Conservation (phyloP, 345 rosid species). For the Abelmoschus esculentus region DNA sequence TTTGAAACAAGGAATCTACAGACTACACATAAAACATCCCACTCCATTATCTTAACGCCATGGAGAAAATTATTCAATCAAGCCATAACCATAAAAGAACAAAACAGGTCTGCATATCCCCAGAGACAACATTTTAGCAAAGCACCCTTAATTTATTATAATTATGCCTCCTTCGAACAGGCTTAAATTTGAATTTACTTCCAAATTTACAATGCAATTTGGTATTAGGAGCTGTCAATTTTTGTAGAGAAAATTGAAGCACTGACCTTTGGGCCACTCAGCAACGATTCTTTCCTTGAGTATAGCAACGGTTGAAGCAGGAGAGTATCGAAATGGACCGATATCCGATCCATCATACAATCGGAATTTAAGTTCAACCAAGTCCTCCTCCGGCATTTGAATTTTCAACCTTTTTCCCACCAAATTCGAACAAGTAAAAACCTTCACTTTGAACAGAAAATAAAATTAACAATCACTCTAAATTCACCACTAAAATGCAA, state of each 20-base stretch:
- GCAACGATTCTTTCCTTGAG: slow-evolving; percentile 75
- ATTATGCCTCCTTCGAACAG: neutral
- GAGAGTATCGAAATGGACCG: slow-evolving; percentile 79
- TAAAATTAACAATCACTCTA: neutral
- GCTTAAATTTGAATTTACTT: neutral
- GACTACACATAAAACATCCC: neutral
- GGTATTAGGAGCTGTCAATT: neutral
- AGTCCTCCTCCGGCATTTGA: slow-evolving; percentile 78
- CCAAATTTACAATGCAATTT: neutral
- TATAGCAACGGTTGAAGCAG: slow-evolving; percentile 63
- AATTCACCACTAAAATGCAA: slow-evolving; percentile 1
- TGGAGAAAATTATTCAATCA: neutral
- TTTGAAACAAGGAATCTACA: neutral
- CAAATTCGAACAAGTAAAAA: slow-evolving; percentile 15
- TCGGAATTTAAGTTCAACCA: slow-evolving; percentile 77
- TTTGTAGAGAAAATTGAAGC: too few relatives aligned
- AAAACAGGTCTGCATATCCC: neutral
- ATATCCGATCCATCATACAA: slow-evolving; percentile 88
- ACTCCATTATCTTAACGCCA: neutral
- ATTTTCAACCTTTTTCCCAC: slow-evolving; percentile 11
- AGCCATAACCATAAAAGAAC: slow-evolving; percentile 2
- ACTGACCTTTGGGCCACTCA: slow-evolving; percentile 72
- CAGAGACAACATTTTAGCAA: neutral
- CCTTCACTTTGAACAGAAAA: neutral
- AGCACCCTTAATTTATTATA: neutral